Evolutionary conservation across 768 basidiomycete species (phyloP).

Genomic region (Hortiboletus campestris): DNA sequence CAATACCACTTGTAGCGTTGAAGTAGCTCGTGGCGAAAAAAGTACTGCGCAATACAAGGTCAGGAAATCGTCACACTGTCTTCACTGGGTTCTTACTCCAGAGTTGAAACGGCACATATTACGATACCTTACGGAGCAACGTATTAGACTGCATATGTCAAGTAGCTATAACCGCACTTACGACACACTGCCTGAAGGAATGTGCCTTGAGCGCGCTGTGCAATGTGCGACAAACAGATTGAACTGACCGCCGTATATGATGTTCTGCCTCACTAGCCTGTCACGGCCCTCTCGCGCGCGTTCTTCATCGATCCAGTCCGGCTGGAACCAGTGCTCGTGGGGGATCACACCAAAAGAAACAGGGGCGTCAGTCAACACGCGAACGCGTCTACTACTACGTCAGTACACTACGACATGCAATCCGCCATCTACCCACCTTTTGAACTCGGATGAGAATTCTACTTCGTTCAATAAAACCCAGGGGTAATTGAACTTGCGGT

Average conservation of each 20-base stretch:
- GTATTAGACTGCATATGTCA: background rate
- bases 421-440: slow-evolving; percentile 28
- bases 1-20: slow-evolving; percentile 58
- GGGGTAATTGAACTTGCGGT: slow-evolving; percentile 55
- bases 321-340: slow-evolving; percentile 66
- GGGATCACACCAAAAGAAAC: slow-evolving; percentile 59
- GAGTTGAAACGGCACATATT: slow-evolving; percentile 80
- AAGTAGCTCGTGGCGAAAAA: slow-evolving; percentile 54
- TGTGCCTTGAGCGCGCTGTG: slow-evolving; percentile 1
- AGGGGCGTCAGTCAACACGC: slow-evolving; percentile 39
- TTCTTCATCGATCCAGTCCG: slow-evolving; percentile 69
- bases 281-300: slow-evolving; percentile 51
- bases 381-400: slow-evolving; percentile 32
- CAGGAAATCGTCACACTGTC: background rate
- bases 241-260: slow-evolving; percentile 49
- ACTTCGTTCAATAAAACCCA: slow-evolving; percentile 66
- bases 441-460: slow-evolving; percentile 55
- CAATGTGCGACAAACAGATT: background rate
- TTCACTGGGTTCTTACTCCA: slow-evolving; percentile 42
- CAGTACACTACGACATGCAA: background rate
- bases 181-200: slow-evolving; percentile 42
- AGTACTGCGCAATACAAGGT: slow-evolving; percentile 39
- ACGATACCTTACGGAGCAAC: slow-evolving; percentile 44
- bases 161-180: slow-evolving; percentile 21
- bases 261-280: slow-evolving; percentile 46